Percentiles rank a stretch among this genome's conserved stretches.
Conservation (phyloP, 108 stramenopile species). For the Fragilaria radians region DNA sequence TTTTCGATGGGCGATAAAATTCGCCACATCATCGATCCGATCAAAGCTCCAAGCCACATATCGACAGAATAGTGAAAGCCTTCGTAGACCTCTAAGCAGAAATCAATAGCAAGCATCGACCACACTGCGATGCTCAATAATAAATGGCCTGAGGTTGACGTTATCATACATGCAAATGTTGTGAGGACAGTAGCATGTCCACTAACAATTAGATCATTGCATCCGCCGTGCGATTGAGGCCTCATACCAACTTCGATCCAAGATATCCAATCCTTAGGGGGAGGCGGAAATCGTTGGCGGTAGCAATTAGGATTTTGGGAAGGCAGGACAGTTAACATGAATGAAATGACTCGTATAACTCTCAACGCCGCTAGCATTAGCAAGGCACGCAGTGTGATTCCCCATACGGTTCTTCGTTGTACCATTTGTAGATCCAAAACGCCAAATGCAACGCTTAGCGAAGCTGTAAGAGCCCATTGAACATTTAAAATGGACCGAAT, state of each 20-base stretch:
- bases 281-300: constrained; percentile 54
- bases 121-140: constrained; percentile 54
- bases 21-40: constrained; percentile 62
- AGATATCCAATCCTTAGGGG: constrained; percentile 47
- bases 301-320: constrained; percentile 60
- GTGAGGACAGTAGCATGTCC: constrained; percentile 81
- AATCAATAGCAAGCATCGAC: constrained; percentile 65
- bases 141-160: constrained; percentile 39
- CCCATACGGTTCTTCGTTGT: constrained; percentile 38
- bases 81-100: constrained; percentile 68
- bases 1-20: constrained; percentile 35
- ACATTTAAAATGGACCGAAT: constrained; percentile 59
- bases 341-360: constrained; percentile 58
- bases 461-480: constrained; percentile 64
- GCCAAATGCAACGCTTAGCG: constrained; percentile 49
- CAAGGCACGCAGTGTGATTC: constrained; percentile 44
- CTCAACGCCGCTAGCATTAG: constrained; percentile 51
- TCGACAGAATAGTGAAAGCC: constrained; percentile 83
- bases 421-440: constrained; percentile 44
- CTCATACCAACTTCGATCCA: constrained; percentile 69
- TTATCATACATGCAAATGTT: constrained; percentile 54
- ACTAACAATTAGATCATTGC: constrained; percentile 78
- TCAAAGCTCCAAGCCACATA: constrained; percentile 74
- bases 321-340: constrained; percentile 67
- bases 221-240: constrained; percentile 64